These are phyloP conservation scores for Aspergillus sp. DNA, from an alignment of 2,329 filamentous ascomycete genomes.

Conservation along the genomic window DNA sequence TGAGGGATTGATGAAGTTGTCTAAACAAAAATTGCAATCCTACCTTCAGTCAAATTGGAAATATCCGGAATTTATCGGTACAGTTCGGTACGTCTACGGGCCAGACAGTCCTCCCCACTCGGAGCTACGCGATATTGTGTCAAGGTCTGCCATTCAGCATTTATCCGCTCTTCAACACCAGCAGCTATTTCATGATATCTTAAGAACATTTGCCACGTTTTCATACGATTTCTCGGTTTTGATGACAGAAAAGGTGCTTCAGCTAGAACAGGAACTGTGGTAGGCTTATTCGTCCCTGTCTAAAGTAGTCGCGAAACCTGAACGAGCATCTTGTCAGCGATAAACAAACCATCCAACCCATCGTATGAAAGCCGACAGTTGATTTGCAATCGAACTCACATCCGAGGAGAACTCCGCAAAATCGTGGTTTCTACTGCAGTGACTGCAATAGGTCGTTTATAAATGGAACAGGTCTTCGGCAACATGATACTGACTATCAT, in stretches of 20 bases:
- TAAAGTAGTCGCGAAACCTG: not conserved
- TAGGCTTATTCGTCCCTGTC: slow-evolving; percentile 1
- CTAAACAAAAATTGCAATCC: not conserved
- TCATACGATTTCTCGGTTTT: not conserved
- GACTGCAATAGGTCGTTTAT: not conserved
- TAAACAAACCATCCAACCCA: too few species aligned
- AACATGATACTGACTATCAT: not conserved
- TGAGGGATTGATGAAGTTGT: not conserved
- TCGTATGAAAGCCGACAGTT: not conserved
- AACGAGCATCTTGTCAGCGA: not conserved
- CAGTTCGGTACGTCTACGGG: not conserved
- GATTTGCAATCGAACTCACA: not conserved
- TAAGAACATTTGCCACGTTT: not conserved
- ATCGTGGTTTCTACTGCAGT: not conserved
- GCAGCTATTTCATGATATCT: not conserved
- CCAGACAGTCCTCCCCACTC: not conserved
- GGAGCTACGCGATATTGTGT: not conserved
- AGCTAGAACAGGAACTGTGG: not conserved
- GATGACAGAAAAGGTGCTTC: not conserved
- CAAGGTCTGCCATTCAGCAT: not conserved
- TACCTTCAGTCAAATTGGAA: not conserved
- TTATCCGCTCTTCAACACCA: not conserved
- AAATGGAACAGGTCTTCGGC: not conserved
- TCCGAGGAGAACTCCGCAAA: not conserved
- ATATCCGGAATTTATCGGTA: not conserved